phyloP scores from a whole-genome alignment of 148 eudicot genomes.

The Cornus controversa region DNA sequence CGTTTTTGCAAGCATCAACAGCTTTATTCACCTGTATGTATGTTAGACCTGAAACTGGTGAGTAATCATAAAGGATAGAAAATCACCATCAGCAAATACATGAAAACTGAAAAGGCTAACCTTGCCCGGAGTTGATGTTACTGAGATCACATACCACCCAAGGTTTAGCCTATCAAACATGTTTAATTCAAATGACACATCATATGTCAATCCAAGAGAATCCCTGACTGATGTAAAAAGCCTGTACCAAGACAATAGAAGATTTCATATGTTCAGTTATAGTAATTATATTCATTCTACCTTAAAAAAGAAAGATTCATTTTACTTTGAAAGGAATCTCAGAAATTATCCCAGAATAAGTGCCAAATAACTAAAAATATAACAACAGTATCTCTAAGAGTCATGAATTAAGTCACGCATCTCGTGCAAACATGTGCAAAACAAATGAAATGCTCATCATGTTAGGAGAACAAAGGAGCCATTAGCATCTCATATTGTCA shows the following conservation, averaged over 20 bases:
- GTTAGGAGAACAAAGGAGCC: neutral
- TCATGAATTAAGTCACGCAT: neutral
- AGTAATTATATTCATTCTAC: neutral
- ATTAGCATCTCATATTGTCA: neutral
- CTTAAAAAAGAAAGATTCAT: neutral
- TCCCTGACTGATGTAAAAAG: constrained; percentile 97
- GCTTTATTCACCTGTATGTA: constrained; percentile 81
- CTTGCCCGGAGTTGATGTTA: constrained; percentile 97
- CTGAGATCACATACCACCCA: constrained; percentile 98
- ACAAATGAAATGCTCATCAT: neutral
- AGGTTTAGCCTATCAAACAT: constrained; percentile 88
- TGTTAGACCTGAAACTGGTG: constrained; percentile 12
- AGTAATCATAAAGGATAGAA: neutral
- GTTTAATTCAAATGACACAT: constrained; percentile 91
- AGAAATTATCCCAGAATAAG: neutral
- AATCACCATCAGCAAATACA: neutral
- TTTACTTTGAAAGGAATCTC: neutral
- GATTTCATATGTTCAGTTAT: constrained; percentile 1
- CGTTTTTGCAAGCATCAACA: constrained; percentile 98
- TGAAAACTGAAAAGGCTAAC: constrained; percentile 32
- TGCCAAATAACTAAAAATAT: neutral
- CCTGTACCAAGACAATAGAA: constrained; percentile 40
- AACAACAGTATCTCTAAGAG: neutral
- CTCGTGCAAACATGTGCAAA: neutral
- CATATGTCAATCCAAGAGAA: constrained; percentile 96